phyloP scores from a whole-genome alignment of 768 basidiomycete genomes.

The Boletus sp. region DNA sequence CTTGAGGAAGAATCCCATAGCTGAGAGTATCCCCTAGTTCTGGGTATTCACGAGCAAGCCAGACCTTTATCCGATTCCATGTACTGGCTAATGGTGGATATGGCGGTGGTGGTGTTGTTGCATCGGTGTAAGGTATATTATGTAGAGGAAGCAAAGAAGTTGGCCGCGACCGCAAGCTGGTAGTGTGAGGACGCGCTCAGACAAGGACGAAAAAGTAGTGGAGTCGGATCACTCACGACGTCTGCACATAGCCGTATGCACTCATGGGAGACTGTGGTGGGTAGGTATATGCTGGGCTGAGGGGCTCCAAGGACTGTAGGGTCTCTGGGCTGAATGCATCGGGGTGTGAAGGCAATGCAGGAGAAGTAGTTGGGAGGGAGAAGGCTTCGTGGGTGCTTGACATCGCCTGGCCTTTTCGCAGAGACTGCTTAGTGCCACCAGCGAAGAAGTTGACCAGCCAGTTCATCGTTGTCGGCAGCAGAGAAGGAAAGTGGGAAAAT shows the following conservation, averaged over 20 bases:
- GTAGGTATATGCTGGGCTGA: slow-evolving; percentile 65
- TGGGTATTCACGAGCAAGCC: slow-evolving; percentile 84
- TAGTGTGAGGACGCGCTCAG: slow-evolving; percentile 2
- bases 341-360: slow-evolving; percentile 48
- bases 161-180: slow-evolving; percentile 44
- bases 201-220: not conserved
- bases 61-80: slow-evolving; percentile 80
- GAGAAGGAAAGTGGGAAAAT: not conserved
- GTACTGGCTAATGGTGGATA: slow-evolving; percentile 83
- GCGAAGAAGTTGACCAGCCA: slow-evolving; percentile 71
- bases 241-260: slow-evolving; percentile 58
- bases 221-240: slow-evolving; percentile 41
- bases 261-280: slow-evolving; percentile 59
- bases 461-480: slow-evolving; percentile 48
- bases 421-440: slow-evolving; percentile 43
- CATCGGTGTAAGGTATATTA: slow-evolving; percentile 45
- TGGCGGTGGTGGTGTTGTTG: slow-evolving; percentile 33
- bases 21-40: slow-evolving; percentile 96
- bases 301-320: slow-evolving; percentile 47
- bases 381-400: slow-evolving; percentile 85
- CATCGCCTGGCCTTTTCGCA: slow-evolving; percentile 62
- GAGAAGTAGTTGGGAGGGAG: slow-evolving; percentile 75
- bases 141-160: slow-evolving; percentile 67
- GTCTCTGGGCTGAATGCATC: slow-evolving; percentile 59
- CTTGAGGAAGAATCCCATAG: slow-evolving; percentile 77